Percentiles rank a stretch among this genome's conserved stretches.
phyloP scores from a whole-genome alignment of 2,329 filamentous ascomycete species.

The Scopulariopsis brevicaulis region DNA sequence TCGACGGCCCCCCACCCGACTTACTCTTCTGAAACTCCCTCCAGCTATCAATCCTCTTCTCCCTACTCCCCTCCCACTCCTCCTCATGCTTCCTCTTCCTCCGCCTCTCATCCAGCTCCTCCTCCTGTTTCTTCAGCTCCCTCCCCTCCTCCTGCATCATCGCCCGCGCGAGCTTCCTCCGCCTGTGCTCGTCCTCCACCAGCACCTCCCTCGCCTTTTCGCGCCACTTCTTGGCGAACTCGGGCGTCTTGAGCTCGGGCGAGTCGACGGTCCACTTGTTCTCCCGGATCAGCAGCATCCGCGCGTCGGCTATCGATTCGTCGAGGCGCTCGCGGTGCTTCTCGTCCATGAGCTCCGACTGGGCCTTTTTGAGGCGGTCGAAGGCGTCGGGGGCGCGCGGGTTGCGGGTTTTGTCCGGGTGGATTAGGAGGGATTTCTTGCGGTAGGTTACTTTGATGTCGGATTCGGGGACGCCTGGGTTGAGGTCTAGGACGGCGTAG shows the following conservation, averaged over 20 bases:
- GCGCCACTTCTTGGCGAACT: conserved; percentile 78
- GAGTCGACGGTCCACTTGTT: conserved; percentile 87
- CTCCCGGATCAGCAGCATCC: conserved; percentile 88
- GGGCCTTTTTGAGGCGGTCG: conserved; percentile 90
- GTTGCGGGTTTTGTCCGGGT: conserved; percentile 95
- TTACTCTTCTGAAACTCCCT: conserved; percentile 76
- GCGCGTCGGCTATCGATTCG: conserved; percentile 91
- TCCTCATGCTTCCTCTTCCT: conserved; percentile 85
- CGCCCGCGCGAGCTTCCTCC: conserved; percentile 76
- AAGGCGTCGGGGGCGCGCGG: conserved; percentile 87
- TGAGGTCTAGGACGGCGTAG: conserved; percentile 90
- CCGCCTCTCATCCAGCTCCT: conserved; percentile 70
- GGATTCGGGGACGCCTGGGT: conserved; percentile 87
- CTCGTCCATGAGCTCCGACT: conserved; percentile 85
- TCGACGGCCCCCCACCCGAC: conserved; percentile 31
- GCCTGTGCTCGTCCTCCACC: conserved; percentile 81
- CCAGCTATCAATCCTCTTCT: conserved; percentile 90
- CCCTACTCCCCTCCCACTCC: conserved; percentile 88
- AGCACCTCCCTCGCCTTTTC: conserved; percentile 84
- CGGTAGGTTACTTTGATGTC: conserved; percentile 94
- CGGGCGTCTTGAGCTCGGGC: conserved; percentile 71
- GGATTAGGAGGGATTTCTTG: conserved; percentile 96
- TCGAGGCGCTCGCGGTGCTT: conserved; percentile 80
- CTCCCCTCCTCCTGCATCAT: conserved; percentile 95
- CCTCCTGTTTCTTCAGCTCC: conserved; percentile 75